phyloP scores from a whole-genome alignment of 306 rosid genomes.

The Begonia peltatifolia region DNA sequence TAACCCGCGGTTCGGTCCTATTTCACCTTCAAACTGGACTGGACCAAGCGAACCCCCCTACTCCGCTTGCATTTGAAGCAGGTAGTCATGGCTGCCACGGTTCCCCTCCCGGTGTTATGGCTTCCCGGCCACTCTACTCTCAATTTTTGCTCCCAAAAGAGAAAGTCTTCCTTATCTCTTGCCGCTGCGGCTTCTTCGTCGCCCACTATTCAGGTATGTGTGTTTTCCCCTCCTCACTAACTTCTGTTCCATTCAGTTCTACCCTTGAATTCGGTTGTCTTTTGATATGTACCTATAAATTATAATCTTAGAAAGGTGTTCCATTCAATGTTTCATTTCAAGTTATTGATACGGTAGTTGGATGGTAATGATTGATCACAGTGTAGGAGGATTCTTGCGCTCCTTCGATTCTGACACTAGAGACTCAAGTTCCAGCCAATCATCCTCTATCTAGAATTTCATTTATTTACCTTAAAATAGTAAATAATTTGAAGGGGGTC shows the following conservation, averaged over 20 bases:
- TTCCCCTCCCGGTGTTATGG: not conserved
- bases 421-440: no score
- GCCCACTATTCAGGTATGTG: not conserved
- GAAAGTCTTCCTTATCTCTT: not conserved
- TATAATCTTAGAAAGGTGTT: not conserved
- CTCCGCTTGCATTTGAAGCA: not conserved
- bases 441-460: no score
- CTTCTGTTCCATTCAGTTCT: not conserved
- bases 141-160: not conserved
- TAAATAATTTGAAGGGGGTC: no score
- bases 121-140: not conserved
- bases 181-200: not conserved
- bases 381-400: no score
- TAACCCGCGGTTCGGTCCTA: no score
- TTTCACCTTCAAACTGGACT: no score
- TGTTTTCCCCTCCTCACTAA: not conserved
- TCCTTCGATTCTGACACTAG: no score
- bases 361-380: no score
- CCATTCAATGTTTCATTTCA: not conserved
- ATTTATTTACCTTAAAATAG: no score
- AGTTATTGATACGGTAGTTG: not conserved
- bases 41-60: no score
- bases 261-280: not conserved
- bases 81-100: constrained; percentile 32
- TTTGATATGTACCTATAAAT: not conserved